These are phyloP conservation scores for Pseudonitzschia multiseries DNA, from an alignment of 108 stramenopile genomes.

Conservation along the genomic window DNA sequence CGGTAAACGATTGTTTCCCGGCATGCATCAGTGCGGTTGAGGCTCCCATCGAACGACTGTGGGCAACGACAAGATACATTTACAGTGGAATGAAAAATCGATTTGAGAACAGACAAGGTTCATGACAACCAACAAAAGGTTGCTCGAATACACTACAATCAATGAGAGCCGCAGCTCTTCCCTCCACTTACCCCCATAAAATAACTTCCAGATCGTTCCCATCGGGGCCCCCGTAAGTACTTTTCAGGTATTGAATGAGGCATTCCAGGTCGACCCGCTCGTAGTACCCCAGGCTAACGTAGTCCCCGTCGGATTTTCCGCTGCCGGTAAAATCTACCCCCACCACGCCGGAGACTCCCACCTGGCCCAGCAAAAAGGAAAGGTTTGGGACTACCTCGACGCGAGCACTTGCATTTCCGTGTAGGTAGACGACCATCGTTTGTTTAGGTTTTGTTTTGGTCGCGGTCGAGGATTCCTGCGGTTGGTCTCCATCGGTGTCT, in stretches of 20 bases:
- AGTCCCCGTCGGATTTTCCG: slow-evolving; percentile 90
- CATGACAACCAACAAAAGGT: no score
- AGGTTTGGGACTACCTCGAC: slow-evolving; percentile 84
- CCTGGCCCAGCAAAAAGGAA: slow-evolving; percentile 69
- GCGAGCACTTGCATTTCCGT: slow-evolving; percentile 84
- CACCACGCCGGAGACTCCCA: slow-evolving; percentile 81
- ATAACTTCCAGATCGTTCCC: slow-evolving; percentile 65
- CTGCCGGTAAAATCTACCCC: slow-evolving; percentile 96
- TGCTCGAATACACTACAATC: no score
- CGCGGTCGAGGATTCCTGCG: no score
- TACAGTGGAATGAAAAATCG: no score
- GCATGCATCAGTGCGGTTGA: slow-evolving; percentile 94
- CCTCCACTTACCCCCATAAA: slow-evolving; percentile 60
- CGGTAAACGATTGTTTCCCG: slow-evolving; percentile 74
- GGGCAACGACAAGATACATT: not conserved
- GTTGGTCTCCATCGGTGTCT: not conserved
- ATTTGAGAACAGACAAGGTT: not conserved
- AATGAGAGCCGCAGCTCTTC: no score
- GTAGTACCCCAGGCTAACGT: slow-evolving; percentile 92
- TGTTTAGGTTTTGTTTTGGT: not conserved
- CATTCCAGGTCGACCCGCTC: slow-evolving; percentile 92
- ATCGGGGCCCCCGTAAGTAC: slow-evolving; percentile 46
- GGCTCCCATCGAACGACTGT: slow-evolving; percentile 92
- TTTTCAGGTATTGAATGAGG: slow-evolving; percentile 82
- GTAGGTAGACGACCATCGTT: slow-evolving; percentile 80